Base-by-base conservation (phyloP, 1,139 yeast genomes). In the Lodderomyces theae region DNA sequence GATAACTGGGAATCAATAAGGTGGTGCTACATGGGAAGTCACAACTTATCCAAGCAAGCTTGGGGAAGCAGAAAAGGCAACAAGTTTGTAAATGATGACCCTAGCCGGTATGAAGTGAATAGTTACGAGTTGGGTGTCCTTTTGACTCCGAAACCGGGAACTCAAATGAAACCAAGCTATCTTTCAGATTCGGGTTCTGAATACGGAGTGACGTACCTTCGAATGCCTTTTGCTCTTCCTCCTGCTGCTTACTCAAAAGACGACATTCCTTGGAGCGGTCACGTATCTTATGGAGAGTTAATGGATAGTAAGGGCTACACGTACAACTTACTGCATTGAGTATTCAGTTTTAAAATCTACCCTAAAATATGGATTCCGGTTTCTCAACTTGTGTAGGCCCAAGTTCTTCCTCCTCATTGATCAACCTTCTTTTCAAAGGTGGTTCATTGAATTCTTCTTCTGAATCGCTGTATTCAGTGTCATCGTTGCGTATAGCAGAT, bases 1-100 rank as follows among this genome's bases (percentile, higher is more conserved):
- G 79, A 77, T 49, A 52, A 70, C 38, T 80, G 79, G 63, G 49
- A 61, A 19, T 58, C 77, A 1, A 51, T 81, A 2, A 72, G 74
- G 41, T 83, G 89, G 88, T 73, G 79, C 12, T 51, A 80, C n/a
- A 65, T 80, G 57, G 81, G 86, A 1, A 80, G 86, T 43, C 82
- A 82, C 33, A 83, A 83, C 53, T 53, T 82, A 26, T 79, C 86
- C 21, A 72, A 74, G 41, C 82, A 78, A 46, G 89, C 89, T 0
- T 82, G 89, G 89, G 90, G 90, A 0, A 63, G 61, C n/a, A 69
- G 67, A 1, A 41, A 46, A 35, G 53, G 55, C 29, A 46, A 52
- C 37, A 49, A 48, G 13, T 45, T 46, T 29, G 36, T 51, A 21
- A 45, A 44, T 4, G 44, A 45, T 12, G 56, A 56, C 15, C 48